These are phyloP conservation scores for Pseudocercospora fuligena DNA, from an alignment of 2,329 filamentous ascomycete genomes.

Conservation along the genomic window DNA sequence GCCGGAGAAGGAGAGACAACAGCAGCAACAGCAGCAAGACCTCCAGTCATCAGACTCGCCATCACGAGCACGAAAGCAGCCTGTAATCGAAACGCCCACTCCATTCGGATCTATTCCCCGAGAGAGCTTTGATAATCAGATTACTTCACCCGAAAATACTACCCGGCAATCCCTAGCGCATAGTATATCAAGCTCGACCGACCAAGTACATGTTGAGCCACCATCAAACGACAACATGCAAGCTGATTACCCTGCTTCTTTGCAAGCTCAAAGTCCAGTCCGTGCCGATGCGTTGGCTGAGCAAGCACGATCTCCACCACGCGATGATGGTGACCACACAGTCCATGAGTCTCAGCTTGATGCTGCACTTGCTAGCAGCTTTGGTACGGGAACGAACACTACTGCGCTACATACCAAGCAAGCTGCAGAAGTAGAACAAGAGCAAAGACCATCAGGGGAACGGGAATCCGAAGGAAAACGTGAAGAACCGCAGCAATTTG, in stretches of 20 bases:
- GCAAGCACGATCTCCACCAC: background rate
- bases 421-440: background rate
- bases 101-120: conserved; percentile 8
- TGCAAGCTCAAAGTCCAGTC: background rate
- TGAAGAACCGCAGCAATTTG: background rate
- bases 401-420: background rate
- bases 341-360: background rate
- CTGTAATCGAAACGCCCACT: conserved; percentile 16
- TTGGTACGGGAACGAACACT: background rate
- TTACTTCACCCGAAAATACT: background rate
- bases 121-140: background rate
- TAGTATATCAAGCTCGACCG: no score
- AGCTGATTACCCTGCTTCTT: background rate
- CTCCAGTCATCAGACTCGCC: background rate
- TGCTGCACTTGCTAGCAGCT: conserved; percentile 1
- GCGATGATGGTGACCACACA: background rate
- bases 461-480: background rate
- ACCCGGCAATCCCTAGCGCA: background rate
- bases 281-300: background rate
- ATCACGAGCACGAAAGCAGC: background rate
- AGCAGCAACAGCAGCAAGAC: conserved; percentile 7
- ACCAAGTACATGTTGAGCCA: background rate
- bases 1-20: conserved; percentile 25
- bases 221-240: background rate
- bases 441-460: background rate